Evolutionary conservation across 2,329 filamentous ascomycete species (phyloP), one percentile per base, ranked within the genome.

Genomic region (Orbilia quercus): DNA sequence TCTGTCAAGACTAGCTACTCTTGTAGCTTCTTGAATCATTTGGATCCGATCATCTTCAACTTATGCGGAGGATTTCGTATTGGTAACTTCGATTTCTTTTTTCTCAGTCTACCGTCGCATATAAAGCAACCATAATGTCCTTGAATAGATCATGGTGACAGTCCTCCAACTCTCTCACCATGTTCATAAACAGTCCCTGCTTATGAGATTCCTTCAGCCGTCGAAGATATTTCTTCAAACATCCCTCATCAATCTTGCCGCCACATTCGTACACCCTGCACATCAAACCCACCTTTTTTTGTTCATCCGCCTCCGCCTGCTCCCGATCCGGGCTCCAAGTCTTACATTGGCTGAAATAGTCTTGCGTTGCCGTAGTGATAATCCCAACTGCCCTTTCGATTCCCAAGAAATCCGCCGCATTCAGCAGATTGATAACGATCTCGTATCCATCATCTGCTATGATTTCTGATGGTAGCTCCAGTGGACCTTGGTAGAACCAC

Each of bases 191-290:
- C 5, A 73, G 11, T 2, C 69, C 69, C 47, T 62, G 18, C 7
- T 66, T 60, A 38, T 66, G 69, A 20, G 47, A 25, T 7, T 45
- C 31, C 42, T 55, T 73, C 40, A 73, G 25, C 11, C 38, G 20
- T 22, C 36, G 16, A 3, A 73, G 23, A 51, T 73, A 66, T 23
- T 25, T 18, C 28, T 60, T 62, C 7, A 73, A n/a, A 38, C 38
- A 40, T 4, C 47, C 12, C 2, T 4, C 25, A 20, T 73, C 54
- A 9, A 73, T 57, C 6, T 57, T 57, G 0, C 54, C 54, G 3
- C 69, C 69, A 28, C 45, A 55, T 20, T 73, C 69, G 34, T 73
- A 73, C n/a, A 73, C 20, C 7, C 69, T 50, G 25, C 69, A 66
- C 9, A 73, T 38, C 28, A 73, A 28, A 51, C 66, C 69, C 20